phyloP scores from a whole-genome alignment of 1,284 basidiomycete genomes.

The Ceratobasidium sp. region DNA sequence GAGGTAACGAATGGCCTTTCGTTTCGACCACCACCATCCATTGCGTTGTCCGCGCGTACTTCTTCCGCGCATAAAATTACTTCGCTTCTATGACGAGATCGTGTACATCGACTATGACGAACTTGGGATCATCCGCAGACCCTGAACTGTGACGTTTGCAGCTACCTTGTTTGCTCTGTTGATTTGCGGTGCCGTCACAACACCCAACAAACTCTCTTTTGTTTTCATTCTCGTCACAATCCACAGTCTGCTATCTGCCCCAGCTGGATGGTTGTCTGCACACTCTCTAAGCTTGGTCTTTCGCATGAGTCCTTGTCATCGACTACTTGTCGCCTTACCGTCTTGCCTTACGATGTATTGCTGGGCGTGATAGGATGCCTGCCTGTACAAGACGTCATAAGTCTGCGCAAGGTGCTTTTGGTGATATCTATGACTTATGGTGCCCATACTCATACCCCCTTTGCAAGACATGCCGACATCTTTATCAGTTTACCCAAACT shows the following conservation, averaged over 20 bases:
- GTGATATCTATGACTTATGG: not conserved
- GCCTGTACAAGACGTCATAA: constrained; percentile 26
- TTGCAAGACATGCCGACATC: constrained; percentile 5
- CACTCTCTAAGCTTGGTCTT: constrained; percentile 16
- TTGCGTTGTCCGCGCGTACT: not conserved
- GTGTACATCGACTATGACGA: constrained; percentile 28
- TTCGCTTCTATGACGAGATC: not conserved
- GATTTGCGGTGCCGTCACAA: not conserved
- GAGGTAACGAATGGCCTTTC: not conserved
- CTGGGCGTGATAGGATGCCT: not conserved
- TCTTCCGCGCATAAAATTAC: not conserved
- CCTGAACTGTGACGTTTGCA: constrained; percentile 31
- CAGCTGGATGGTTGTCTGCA: not conserved
- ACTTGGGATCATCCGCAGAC: constrained; percentile 9
- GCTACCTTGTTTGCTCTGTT: not conserved
- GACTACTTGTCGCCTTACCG: not conserved
- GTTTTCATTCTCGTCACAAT: not conserved
- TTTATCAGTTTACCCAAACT: constrained; percentile 27
- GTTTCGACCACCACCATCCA: not conserved
- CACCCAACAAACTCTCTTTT: not conserved
- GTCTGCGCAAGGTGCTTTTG: constrained; percentile 12
- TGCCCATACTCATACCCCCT: not conserved
- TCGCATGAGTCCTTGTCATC: not conserved
- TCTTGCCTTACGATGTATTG: constrained; percentile 31
- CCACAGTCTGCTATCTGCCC: not conserved